Percentiles rank a stretch among this genome's conserved stretches.
Evolutionary conservation across 768 basidiomycete species (phyloP).

Genomic region (Gelatoporia subvermispora): DNA sequence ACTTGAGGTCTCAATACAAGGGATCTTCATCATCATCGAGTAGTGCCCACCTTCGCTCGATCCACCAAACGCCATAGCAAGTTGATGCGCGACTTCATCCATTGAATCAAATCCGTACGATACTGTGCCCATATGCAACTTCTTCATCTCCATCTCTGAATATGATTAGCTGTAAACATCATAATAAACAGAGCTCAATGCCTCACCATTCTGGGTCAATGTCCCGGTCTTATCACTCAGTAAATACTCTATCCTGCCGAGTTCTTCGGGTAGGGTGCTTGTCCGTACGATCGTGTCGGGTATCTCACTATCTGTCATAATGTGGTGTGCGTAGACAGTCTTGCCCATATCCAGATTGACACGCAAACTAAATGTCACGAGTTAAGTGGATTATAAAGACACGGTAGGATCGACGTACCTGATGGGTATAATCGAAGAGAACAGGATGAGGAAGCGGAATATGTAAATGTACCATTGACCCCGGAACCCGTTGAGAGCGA

Average conservation of each 20-base stretch:
- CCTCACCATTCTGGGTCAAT: constrained; percentile 89
- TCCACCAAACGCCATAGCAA: constrained; percentile 80
- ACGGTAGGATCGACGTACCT: constrained; percentile 55
- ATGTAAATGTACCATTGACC: constrained; percentile 96
- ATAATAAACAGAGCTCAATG: not conserved
- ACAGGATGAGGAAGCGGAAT: constrained; percentile 93
- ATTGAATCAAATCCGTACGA: constrained; percentile 97
- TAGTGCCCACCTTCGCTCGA: constrained; percentile 41
- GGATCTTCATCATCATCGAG: not conserved
- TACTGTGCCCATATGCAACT: constrained; percentile 97
- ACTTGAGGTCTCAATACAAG: not conserved
- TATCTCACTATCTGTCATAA: constrained; percentile 90
- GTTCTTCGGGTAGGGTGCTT: constrained; percentile 94
- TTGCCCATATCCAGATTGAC: constrained; percentile 99
- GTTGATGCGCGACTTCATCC: constrained; percentile 94
- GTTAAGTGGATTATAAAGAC: too few species aligned
- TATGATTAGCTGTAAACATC: not conserved
- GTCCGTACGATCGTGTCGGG: constrained; percentile 95
- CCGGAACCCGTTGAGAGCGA: constrained; percentile 93
- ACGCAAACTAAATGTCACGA: constrained; percentile 59
- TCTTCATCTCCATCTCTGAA: constrained; percentile 99
- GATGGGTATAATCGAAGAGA: constrained; percentile 98
- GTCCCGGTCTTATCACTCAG: constrained; percentile 98
- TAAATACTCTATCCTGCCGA: constrained; percentile 92
- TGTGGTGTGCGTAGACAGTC: constrained; percentile 93